Base-by-base conservation (phyloP, 139 green algal genomes). In the Asterochloris sp. region DNA sequence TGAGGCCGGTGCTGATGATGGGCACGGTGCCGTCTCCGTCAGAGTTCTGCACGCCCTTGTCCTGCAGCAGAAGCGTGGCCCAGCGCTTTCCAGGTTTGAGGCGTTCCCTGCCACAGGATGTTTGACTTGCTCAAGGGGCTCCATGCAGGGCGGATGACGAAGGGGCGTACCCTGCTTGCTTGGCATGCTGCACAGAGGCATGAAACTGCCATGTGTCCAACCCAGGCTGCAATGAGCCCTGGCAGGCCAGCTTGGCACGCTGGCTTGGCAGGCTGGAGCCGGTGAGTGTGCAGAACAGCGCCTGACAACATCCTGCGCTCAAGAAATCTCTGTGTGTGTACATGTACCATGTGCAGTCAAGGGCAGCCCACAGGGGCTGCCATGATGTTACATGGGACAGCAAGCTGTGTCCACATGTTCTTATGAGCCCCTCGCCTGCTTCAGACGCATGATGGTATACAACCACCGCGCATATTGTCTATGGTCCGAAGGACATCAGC, bases 21-120 rank as follows among this genome's bases (percentile, higher is more conserved):
- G 91, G 91, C 15, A 96, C 91, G 14, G 92, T 97, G 78, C 89
- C 86, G 77, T 95, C 91, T 28, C 91, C 91, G 38, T 95, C 89
- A 29, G 69, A 79, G 60, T 87, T 81, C 63, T 86, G 86, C 68
- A 93, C 86, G 9, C 91, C 92, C 13, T 79, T 11, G 23, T 86
- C 82, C 76, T 84, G 80, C 0, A 54, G 12, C 60, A 60, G 2
- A 24, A 62, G 23, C 0, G 14, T 13, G 21, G 75, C 16, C 12
- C 10, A 64, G 19, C 38, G 21, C 62, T 27, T 28, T 0, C 17
- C 54, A 78, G 69, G 17, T 16, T 15, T 15, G 21, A 76, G 29
- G 21, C 69, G 13, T 15, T 76, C 10, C 23, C 28, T 14, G 0
- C 14, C 21, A 76, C 24, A 71, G 66, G 21, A 71, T 26, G 38